Conservation (phyloP, 1,139 yeast genomes). For the Geotrichum candidum region DNA sequence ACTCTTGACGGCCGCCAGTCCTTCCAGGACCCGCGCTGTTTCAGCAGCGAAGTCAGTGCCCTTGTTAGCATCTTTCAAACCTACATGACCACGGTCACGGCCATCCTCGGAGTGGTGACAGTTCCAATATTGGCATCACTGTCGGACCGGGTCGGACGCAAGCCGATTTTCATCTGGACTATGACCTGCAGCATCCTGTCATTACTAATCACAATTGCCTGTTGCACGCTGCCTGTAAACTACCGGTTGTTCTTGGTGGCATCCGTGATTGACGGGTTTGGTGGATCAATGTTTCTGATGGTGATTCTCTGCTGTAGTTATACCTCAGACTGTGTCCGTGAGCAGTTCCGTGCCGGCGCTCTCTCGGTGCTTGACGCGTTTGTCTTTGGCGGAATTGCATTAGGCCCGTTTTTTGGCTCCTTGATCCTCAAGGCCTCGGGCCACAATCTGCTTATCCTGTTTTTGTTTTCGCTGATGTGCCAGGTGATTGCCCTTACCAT, state of each 20-base stretch:
- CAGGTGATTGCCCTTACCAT: conserved; percentile 33
- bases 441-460: conserved; percentile 26
- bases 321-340: conserved; percentile 57
- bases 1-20: background rate
- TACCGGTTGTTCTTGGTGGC: conserved; percentile 37
- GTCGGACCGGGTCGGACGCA: conserved; percentile 62
- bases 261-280: conserved; percentile 42
- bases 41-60: conserved; percentile 25
- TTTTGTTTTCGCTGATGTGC: conserved; percentile 27
- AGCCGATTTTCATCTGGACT: conserved; percentile 39
- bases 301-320: conserved; percentile 55
- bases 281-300: conserved; percentile 52
- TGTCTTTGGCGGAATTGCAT: conserved; percentile 53
- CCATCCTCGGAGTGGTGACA: conserved; percentile 25
- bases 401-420: conserved; percentile 61
- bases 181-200: conserved; percentile 28
- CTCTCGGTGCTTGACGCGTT: conserved; percentile 55
- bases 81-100: conserved; percentile 24
- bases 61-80: conserved; percentile 28
- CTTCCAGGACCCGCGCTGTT: conserved; percentile 25
- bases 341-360: conserved; percentile 47
- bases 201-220: conserved; percentile 26
- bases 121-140: conserved; percentile 43
- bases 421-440: conserved; percentile 30
- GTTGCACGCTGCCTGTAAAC: conserved; percentile 31